A percentile compares a stretch with the other conserved stretches of the same genome.
phyloP scores from a whole-genome alignment of 257 asterid genomes.

The Coffea canephora region DNA sequence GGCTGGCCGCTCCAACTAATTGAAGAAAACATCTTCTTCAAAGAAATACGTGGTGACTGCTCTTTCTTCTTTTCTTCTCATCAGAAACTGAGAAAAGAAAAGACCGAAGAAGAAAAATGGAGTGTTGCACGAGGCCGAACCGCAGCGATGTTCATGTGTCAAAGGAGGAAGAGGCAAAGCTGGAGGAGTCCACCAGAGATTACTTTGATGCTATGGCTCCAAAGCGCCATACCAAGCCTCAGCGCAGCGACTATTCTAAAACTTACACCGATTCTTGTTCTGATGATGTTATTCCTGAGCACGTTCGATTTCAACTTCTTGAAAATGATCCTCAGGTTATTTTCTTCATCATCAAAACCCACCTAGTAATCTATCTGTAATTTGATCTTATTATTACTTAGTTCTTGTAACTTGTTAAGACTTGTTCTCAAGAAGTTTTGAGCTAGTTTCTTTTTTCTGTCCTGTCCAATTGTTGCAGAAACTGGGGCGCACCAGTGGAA shows the following conservation, averaged over 20 bases:
- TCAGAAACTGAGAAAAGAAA: no score
- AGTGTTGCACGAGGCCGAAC: conserved; percentile 39
- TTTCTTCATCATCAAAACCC: neutral
- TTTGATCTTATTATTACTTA: neutral
- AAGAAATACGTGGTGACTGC: no score
- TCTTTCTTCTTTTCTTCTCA: no score
- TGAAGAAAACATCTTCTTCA: no score
- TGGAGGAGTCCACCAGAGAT: conserved; percentile 59
- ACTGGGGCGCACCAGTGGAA: conserved; percentile 41
- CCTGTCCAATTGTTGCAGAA: conserved; percentile 40
- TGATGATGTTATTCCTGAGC: conserved; percentile 48
- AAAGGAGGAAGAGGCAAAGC: conserved; percentile 57
- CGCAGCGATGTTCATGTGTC: conserved; percentile 77
- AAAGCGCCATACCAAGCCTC: conserved; percentile 87
- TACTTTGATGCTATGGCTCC: conserved; percentile 74
- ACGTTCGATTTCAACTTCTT: conserved; percentile 54
- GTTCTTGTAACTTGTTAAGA: no score
- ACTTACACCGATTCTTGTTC: conserved; percentile 43
- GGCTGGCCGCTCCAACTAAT: neutral
- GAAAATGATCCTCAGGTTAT: conserved; percentile 62
- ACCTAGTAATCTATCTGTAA: neutral
- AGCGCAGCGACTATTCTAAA: conserved; percentile 75
- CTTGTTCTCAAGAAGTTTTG: no score
- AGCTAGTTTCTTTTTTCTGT: neutral
- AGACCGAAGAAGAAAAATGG: conserved; percentile 6